Base-by-base conservation (phyloP, 164 flowering plant genomes). In the Warburgia ugandensis region DNA sequence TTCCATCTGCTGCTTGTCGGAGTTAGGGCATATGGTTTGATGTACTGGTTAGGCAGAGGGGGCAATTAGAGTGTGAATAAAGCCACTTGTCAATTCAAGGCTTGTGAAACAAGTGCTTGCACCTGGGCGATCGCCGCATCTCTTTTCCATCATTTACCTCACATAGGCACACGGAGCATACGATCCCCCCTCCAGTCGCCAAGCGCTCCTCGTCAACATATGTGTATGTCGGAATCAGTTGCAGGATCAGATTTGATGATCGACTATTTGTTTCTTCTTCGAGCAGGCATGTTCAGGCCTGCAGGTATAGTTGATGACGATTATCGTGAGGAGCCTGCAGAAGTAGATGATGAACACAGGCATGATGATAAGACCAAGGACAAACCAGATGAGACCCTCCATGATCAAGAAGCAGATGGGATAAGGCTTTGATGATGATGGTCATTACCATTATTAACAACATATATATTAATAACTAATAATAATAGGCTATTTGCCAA, bases 131-230 rank as follows among this genome's bases (percentile, higher is more conserved):
- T 20, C 32, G 60, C 54, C 54, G 39, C 9, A 77, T 38, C 17
- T 63, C 73, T 29, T 77, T 79, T 1, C 75, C 77, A 0, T 74
- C 82, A 2, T 33, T 56, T 26, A 72, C 72, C 44, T 16, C 66
- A 5, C 77, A 69, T 54, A 77, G 41, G 26, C 82, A 77, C 46
- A 77, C 82, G 13, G 79, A 64, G 31, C 82, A 77, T 55, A 20
- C 28, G 13, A n/a, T n/a, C n/a, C 17, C 53, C 4, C 35, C 53
- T 33, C 13, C 29, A 3, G 17, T 13, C 1, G 3, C 29, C 20
- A 29, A 28, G 1, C 19, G 7, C 9, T 17, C 39, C 25, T 50
- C 53, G 10, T 19, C 13, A 5, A 4, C n/a, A 16, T 50, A 50
- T 9, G 17, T 33, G 23, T 22, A 33, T 19, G 20, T 2, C 6